A percentile compares a stretch with the other conserved stretches of the same genome.
phyloP scores from a whole-genome alignment of 139 green algal genomes.

The Chlamydomonas sp. region DNA sequence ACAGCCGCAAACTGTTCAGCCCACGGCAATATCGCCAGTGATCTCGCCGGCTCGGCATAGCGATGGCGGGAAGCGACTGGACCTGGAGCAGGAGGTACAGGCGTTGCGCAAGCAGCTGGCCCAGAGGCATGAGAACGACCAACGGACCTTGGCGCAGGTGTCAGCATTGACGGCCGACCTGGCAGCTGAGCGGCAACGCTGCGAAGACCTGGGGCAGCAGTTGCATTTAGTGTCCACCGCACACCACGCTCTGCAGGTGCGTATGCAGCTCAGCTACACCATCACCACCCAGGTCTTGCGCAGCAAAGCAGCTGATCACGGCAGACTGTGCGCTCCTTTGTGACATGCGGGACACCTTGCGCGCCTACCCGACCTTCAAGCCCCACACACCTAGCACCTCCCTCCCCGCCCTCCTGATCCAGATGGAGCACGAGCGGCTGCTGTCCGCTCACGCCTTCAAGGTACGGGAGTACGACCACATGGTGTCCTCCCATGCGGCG shows the following conservation, averaged over 20 bases:
- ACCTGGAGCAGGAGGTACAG: neutral
- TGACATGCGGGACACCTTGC: neutral
- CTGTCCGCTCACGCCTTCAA: neutral
- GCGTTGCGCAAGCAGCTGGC: neutral
- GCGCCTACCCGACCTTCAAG: neutral
- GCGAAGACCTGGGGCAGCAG: conserved; percentile 2
- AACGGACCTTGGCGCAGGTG: neutral
- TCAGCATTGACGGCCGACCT: neutral
- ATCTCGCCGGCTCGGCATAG: no score
- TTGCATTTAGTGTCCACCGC: neutral
- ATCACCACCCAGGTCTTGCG: no score
- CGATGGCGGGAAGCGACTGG: no score
- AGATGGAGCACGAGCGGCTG: conserved; percentile 22
- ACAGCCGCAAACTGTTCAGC: no score
- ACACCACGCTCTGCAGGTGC: conserved; percentile 12
- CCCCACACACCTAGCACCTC: no score
- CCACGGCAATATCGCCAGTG: no score
- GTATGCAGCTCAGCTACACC: neutral
- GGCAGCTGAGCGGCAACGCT: neutral
- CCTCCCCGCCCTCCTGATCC: neutral
- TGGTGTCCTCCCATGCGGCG: neutral
- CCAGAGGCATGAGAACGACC: neutral
- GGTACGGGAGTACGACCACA: conserved; percentile 3
- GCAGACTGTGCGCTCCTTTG: no score
- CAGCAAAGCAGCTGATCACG: no score